Evolutionary conservation across 2,329 filamentous ascomycete species (phyloP).

Genomic region (Zasmidium cellare): DNA sequence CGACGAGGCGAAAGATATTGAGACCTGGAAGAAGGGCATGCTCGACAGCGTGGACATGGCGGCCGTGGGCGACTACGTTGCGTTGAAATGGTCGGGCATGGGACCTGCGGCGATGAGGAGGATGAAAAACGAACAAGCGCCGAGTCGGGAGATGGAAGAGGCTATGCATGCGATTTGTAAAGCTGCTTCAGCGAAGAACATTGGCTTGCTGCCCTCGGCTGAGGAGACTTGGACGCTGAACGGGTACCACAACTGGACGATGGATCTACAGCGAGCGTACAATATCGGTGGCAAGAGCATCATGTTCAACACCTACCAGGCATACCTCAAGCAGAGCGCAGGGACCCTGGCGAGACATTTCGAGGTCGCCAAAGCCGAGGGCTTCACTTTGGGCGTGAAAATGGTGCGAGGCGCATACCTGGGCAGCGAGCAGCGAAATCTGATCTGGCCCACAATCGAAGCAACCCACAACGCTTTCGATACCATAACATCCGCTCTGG

Average conservation of each 20-base stretch:
- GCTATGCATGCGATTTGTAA: slow-evolving; percentile 76
- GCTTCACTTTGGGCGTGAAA: slow-evolving; percentile 57
- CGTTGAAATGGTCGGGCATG: slow-evolving; percentile 74
- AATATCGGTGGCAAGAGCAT: slow-evolving; percentile 59
- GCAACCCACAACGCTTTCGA: slow-evolving; percentile 67
- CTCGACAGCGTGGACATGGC: slow-evolving; percentile 66
- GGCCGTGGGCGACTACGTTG: slow-evolving; percentile 54
- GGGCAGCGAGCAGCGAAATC: slow-evolving; percentile 47
- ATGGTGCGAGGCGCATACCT: slow-evolving; percentile 60
- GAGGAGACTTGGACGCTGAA: slow-evolving; percentile 78
- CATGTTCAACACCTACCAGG: slow-evolving; percentile 68
- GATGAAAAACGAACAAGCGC: slow-evolving; percentile 62
- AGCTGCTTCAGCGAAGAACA: slow-evolving; percentile 66
- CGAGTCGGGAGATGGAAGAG: slow-evolving; percentile 63
- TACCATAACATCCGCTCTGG: slow-evolving; percentile 64
- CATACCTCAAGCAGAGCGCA: slow-evolving; percentile 54
- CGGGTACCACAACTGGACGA: slow-evolving; percentile 65
- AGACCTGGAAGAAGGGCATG: slow-evolving; percentile 71
- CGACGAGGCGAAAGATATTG: slow-evolving; percentile 61
- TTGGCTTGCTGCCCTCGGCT: slow-evolving; percentile 79
- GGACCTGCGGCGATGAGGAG: slow-evolving; percentile 70
- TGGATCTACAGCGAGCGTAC: slow-evolving; percentile 25
- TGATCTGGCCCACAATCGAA: slow-evolving; percentile 57
- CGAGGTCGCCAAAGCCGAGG: slow-evolving; percentile 44
- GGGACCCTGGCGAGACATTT: slow-evolving; percentile 49